Percentiles rank a stretch among this genome's conserved stretches.
phyloP scores from a whole-genome alignment of 192 early-diverging fungal species.

The Coemansia sp. region DNA sequence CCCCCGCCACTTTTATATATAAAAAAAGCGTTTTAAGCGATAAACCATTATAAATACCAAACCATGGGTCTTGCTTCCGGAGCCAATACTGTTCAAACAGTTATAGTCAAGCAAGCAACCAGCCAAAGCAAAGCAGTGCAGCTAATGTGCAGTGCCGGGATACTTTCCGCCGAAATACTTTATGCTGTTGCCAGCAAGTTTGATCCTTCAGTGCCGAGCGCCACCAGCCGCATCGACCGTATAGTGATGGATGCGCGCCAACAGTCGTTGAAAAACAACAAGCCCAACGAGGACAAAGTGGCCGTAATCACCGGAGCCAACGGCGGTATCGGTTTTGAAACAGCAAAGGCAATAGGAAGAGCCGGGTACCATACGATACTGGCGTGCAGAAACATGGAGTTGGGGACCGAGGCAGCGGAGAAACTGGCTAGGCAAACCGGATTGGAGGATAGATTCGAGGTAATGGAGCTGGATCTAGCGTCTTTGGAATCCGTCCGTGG shows the following conservation, averaged over 20 bases:
- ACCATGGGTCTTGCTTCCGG: constrained; percentile 31
- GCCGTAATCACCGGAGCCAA: constrained; percentile 62
- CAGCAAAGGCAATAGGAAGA: constrained; percentile 59
- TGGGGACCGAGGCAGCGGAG: constrained; percentile 38
- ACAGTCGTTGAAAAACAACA: neutral
- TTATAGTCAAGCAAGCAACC: constrained; percentile 7
- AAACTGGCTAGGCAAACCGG: constrained; percentile 42
- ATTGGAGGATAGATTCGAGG: constrained; percentile 30
- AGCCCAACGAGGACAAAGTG: constrained; percentile 27
- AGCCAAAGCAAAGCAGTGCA: neutral
- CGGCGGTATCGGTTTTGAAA: constrained; percentile 62
- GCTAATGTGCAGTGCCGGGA: constrained; percentile 5
- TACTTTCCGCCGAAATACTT: constrained; percentile 27
- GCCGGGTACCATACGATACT: constrained; percentile 59
- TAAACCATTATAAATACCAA: neutral
- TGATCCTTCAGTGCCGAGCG: constrained; percentile 21
- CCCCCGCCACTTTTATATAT: neutral
- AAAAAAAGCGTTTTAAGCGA: neutral
- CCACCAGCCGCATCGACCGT: constrained; percentile 38
- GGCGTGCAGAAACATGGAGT: constrained; percentile 34
- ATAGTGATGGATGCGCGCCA: constrained; percentile 21
- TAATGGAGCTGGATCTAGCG: constrained; percentile 56
- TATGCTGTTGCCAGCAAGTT: constrained; percentile 35
- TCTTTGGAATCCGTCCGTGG: constrained; percentile 44
- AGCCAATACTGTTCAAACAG: constrained; percentile 28